Percentiles rank a stretch among this genome's conserved stretches.
Evolutionary conservation across 371 early-diverging fungal species (phyloP).

Genomic region (Mortierella sp.): DNA sequence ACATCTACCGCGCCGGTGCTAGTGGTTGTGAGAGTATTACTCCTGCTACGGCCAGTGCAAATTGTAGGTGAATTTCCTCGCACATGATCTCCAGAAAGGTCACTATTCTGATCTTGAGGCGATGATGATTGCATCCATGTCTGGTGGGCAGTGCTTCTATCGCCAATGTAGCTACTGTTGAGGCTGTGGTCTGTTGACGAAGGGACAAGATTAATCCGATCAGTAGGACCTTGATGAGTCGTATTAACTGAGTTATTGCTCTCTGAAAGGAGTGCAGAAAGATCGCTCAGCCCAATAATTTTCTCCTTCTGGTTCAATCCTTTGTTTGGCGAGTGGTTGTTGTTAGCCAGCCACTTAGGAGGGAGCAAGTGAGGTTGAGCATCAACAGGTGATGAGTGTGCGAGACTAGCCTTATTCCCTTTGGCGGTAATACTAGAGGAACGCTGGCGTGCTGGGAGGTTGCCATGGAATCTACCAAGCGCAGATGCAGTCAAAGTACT

Average conservation of each 20-base stretch:
- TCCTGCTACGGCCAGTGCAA: constrained; percentile 52
- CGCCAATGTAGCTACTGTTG: constrained; percentile 4
- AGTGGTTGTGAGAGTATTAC: constrained; percentile 45
- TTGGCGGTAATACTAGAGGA: constrained; percentile 38
- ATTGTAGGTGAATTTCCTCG: constrained; percentile 20
- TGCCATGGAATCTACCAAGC: constrained; percentile 40
- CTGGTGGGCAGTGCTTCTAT: not conserved
- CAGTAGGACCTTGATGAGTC: constrained; percentile 24
- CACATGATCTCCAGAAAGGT: constrained; percentile 8
- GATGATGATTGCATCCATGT: constrained; percentile 5
- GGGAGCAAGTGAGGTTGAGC: constrained; percentile 1
- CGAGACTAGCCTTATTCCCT: not conserved
- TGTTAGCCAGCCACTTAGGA: constrained; percentile 1
- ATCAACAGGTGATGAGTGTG: not conserved
- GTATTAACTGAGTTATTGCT: constrained; percentile 19
- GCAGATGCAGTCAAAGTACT: constrained; percentile 22
- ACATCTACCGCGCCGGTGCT: constrained; percentile 25
- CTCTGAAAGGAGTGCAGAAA: constrained; percentile 19
- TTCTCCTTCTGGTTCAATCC: constrained; percentile 14
- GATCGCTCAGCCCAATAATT: constrained; percentile 12
- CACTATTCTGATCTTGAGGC: constrained; percentile 21
- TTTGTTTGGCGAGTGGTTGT: not conserved
- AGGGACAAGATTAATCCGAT: constrained; percentile 53
- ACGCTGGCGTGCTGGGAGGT: constrained; percentile 28
- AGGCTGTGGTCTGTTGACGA: not conserved